A percentile compares a stretch with the other conserved stretches of the same genome.
Conservation (phyloP, 192 early-diverging fungal genomes). For the Coemansia asiatica region DNA sequence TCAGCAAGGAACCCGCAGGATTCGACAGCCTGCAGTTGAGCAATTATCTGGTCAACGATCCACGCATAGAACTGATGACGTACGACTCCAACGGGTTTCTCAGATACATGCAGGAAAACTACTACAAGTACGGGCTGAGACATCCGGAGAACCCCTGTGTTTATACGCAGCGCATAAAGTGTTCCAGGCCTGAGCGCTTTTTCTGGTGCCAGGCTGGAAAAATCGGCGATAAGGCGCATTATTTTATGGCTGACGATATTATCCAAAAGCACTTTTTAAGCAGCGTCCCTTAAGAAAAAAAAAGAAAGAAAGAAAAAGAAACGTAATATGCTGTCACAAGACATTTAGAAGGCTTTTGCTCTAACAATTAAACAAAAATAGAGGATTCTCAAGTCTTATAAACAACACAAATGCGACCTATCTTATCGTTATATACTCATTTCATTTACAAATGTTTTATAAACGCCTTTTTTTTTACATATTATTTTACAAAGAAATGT, state of each 20-base stretch:
- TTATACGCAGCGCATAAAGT: slow-evolving; percentile 5
- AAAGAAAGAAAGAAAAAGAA: neutral
- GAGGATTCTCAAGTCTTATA: no score
- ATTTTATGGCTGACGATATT: slow-evolving; percentile 34
- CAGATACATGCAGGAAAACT: slow-evolving; percentile 22
- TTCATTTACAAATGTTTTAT: neutral
- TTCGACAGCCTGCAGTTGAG: slow-evolving; percentile 16
- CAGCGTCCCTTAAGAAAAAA: neutral
- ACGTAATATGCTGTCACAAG: neutral
- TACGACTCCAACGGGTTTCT: slow-evolving; percentile 25
- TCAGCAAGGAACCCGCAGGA: neutral
- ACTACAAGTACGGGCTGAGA: slow-evolving; percentile 31
- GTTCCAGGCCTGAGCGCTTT: slow-evolving; percentile 25
- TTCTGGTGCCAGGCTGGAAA: slow-evolving; percentile 27
- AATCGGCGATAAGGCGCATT: slow-evolving; percentile 32
- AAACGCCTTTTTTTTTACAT: neutral
- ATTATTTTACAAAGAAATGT: neutral
- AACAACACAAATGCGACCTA: no score
- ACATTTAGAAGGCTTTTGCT: no score
- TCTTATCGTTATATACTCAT: neutral
- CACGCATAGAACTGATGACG: neutral
- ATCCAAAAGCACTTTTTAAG: slow-evolving; percentile 21
- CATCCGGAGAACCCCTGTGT: slow-evolving; percentile 22
- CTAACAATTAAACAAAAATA: neutral
- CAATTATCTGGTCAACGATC: slow-evolving; percentile 8